phyloP scores from a whole-genome alignment of 768 basidiomycete genomes.

The Agaricus sinodeliciosus region DNA sequence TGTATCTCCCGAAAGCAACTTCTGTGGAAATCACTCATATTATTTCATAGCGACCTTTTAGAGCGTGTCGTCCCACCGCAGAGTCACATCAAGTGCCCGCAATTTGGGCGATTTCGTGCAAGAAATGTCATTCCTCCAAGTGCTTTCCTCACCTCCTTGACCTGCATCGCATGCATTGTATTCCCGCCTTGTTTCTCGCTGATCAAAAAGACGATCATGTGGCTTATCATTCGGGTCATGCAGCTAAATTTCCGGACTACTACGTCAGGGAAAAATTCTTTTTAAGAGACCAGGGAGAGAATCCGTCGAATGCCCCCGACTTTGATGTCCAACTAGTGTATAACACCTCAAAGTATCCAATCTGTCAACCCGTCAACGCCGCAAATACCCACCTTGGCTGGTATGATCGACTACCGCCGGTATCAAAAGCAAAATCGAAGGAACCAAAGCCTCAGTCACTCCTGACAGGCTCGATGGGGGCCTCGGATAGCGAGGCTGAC shows the following conservation, averaged over 20 bases:
- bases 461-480: neutral
- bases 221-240: constrained; percentile 23
- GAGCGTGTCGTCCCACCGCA: neutral
- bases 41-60: neutral
- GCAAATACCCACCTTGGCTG: constrained; percentile 43
- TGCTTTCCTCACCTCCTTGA: constrained; percentile 34
- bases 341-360: constrained; percentile 39
- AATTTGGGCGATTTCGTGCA: constrained; percentile 27
- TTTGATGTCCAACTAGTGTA: constrained; percentile 31
- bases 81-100: constrained; percentile 3
- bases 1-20: neutral
- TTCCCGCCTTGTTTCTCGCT: constrained; percentile 27
- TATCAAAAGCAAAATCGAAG: neutral
- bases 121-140: constrained; percentile 29
- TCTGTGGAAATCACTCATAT: neutral
- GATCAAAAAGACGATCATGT: constrained; percentile 20
- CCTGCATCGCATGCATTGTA: constrained; percentile 28
- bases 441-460: neutral
- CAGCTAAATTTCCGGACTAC: constrained; percentile 13
- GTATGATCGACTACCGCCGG: constrained; percentile 39
- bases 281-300: constrained; percentile 21
- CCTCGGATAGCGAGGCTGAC: neutral
- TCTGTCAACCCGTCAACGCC: constrained; percentile 40
- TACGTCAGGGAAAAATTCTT: constrained; percentile 10
- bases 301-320: constrained; percentile 22